phyloP scores from a whole-genome alignment of 2,329 filamentous ascomycete species.

The Amesomyces nigricolor region DNA sequence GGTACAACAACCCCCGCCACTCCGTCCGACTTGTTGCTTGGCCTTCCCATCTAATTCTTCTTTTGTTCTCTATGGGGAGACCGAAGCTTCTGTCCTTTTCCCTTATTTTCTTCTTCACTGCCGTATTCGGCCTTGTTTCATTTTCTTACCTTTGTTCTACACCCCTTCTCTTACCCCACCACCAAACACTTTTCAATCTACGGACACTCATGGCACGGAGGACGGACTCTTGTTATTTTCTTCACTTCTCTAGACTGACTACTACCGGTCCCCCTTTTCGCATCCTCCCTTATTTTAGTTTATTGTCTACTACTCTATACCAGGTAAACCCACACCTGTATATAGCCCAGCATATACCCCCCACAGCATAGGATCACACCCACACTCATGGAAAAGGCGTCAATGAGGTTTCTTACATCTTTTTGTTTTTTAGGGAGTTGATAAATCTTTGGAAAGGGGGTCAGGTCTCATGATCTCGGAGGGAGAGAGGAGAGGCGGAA shows the following conservation, averaged over 20 bases:
- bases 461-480: not conserved
- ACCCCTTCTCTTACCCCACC: slow-evolving; percentile 3
- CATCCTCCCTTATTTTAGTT: not conserved
- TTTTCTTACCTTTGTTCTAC: slow-evolving; percentile 2
- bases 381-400: slow-evolving; percentile 9
- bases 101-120: not conserved
- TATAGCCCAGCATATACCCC: slow-evolving; percentile 15
- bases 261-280: not conserved
- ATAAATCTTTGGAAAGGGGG: not conserved
- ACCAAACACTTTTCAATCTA: too few relatives aligned
- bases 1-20: not conserved
- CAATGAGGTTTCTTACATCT: not conserved
- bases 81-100: not conserved
- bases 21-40: not conserved
- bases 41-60: not conserved
- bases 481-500: not conserved
- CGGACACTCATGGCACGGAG: too few relatives aligned
- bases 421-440: not conserved
- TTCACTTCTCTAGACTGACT: too few relatives aligned
- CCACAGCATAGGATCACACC: slow-evolving; percentile 2
- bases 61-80: not conserved
- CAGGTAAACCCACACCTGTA: not conserved
- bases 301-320: not conserved
- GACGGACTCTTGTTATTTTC: too few relatives aligned
- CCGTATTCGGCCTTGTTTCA: not conserved